Base-by-base conservation (phyloP, 2,329 filamentous ascomycete genomes). In the Trichophyton simii region DNA sequence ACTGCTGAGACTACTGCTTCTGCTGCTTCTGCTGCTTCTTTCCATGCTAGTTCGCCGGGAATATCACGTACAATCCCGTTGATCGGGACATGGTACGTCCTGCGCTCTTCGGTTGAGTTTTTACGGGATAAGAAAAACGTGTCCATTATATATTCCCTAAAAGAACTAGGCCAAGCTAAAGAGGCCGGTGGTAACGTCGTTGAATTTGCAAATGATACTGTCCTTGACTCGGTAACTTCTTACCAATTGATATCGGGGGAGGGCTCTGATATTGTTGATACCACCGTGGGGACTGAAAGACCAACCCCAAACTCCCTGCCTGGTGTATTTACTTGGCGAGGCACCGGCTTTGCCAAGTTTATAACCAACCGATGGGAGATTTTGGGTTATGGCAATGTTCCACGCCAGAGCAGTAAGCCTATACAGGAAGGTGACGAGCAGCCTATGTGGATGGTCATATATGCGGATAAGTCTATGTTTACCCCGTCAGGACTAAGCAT, bases 301-400 rank as follows among this genome's bases (percentile, higher is more conserved):
- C 28, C 52, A 13, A 55, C 28, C 3, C 52, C 52, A 34, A 55
- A 55, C 28, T 55, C 31, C n/a, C 52, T 36, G 3, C 52, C 52
- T 8, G 52, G 52, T 7, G 34, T 28, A 9, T 34, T 55, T 5
- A 55, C 52, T 55, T 55, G 52, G 52, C 52, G n/a, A 55, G 52
- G 52, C 28, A 55, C 52, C 52, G 52, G 52, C n/a, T 55, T 55
- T 28, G 15, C 15, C 52, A 55, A 55, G 52, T 55, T 55, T 36
- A n/a, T 55, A 18, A 55, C 15, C 52, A 55, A 36, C 31, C 52
- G 52, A 11, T 36, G 31, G 25, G 52, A 55, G 28, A 20, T 55
- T 55, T 18, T 55, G 25, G 52, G 52, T 15, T 55, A 55, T 36
- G 52, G 31, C 13, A n/a, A 20, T 9, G 3, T 55, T 36, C 52